These are phyloP conservation scores for Citrus sp. DNA, from an alignment of 345 rosid species.

Conservation along the genomic window DNA sequence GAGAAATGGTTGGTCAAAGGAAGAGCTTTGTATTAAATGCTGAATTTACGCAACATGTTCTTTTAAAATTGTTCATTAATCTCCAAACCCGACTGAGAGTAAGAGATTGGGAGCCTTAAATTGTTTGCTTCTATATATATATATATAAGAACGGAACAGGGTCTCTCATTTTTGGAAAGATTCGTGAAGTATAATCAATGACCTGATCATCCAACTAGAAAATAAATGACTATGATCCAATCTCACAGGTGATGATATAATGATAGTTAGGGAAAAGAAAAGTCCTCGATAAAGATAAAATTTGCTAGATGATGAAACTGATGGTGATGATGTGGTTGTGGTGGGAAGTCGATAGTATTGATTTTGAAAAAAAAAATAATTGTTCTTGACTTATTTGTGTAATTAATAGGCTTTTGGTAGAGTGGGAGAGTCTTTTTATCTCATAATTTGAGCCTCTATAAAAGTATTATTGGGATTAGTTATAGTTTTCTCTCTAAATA, in stretches of 20 bases:
- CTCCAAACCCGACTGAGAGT: neutral
- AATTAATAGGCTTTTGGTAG: too few species aligned
- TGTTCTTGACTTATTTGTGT: too few species aligned
- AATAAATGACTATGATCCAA: neutral
- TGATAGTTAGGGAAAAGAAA: neutral
- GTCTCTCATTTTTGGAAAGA: neutral
- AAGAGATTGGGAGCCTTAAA: neutral
- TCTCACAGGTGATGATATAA: neutral
- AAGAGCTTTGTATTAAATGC: neutral
- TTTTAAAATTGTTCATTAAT: neutral
- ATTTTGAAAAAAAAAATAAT: too few species aligned
- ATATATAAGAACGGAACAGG: too few species aligned
- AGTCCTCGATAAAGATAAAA: neutral
- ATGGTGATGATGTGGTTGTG: too few species aligned
- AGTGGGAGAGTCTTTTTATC: too few species aligned
- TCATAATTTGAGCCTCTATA: too few species aligned
- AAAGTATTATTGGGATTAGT: too few species aligned
- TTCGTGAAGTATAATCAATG: neutral
- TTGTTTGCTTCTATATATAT: neutral
- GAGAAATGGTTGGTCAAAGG: neutral
- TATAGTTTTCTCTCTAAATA: fast-evolving
- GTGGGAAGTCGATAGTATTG: too few species aligned
- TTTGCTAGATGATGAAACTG: too few species aligned
- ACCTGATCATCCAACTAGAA: slow-evolving; percentile 1
- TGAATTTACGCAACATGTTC: neutral